These are phyloP conservation scores for Auricularia heimuer DNA, from an alignment of 768 basidiomycete species.

Conservation along the genomic window DNA sequence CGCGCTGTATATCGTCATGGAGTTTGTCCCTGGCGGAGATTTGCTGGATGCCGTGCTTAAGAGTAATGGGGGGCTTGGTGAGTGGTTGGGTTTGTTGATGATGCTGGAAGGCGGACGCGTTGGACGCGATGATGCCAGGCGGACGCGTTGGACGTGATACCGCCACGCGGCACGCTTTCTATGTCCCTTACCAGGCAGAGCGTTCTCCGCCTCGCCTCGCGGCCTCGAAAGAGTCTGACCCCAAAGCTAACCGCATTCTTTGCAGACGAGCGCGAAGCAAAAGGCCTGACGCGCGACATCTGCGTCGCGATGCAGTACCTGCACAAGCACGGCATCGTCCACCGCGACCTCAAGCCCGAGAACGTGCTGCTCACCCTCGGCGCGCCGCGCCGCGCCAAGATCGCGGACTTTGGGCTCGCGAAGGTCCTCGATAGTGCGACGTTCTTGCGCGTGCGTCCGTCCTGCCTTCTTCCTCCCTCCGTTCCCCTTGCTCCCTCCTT, in stretches of 20 bases:
- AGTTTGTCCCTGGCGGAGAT: constrained; percentile 31
- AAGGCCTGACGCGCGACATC: constrained; percentile 26
- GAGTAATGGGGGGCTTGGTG: constrained; percentile 52
- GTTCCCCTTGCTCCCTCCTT: neutral
- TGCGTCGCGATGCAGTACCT: constrained; percentile 40
- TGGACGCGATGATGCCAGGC: too few species aligned
- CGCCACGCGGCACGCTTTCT: too few species aligned
- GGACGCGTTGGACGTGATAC: too few species aligned
- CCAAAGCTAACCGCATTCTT: neutral
- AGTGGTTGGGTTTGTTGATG: too few species aligned
- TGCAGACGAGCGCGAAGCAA: constrained; percentile 24
- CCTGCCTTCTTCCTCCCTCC: neutral
- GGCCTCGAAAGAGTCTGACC: neutral
- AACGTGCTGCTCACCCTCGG: constrained; percentile 63
- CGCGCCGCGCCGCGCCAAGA: constrained; percentile 58
- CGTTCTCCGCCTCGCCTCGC: too few species aligned
- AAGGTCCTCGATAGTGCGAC: constrained; percentile 79
- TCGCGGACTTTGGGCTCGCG: constrained; percentile 94
- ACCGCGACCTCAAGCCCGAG: constrained; percentile 85
- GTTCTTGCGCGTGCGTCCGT: constrained; percentile 52
- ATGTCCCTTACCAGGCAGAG: too few species aligned
- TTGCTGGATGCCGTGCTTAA: constrained; percentile 22
- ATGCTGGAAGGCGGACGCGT: too few species aligned
- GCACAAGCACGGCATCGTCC: constrained; percentile 67
- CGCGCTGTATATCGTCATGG: constrained; percentile 24